Evolutionary conservation across 176 grass and related monocot genomes (phyloP).

Genomic region (Paspalum notatum): DNA sequence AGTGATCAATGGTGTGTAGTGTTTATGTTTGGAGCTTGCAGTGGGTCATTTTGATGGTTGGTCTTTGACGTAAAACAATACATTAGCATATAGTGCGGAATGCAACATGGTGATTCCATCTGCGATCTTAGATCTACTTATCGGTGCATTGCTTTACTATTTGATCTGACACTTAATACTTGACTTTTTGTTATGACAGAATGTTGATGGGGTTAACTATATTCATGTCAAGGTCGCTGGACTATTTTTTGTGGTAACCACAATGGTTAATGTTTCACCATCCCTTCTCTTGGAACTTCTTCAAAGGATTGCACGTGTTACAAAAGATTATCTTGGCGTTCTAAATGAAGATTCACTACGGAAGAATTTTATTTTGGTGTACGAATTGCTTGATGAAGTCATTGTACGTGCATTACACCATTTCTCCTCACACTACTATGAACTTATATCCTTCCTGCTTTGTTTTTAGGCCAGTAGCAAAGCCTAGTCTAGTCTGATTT

Average conservation of each 20-base stretch:
- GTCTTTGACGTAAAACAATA: neutral
- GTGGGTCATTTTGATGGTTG: neutral
- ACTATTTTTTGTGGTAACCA: conserved; percentile 96
- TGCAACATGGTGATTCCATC: neutral
- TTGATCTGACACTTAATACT: conserved; percentile 4
- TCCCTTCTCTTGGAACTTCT: conserved; percentile 97
- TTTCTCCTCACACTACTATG: conserved; percentile 1
- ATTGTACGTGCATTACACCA: conserved; percentile 69
- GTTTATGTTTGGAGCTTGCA: neutral
- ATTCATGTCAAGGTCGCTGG: conserved; percentile 95
- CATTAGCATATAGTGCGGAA: neutral
- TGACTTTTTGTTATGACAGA: conserved; percentile 57
- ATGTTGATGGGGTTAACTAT: conserved; percentile 98
- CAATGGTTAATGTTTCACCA: conserved; percentile 92
- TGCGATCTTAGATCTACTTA: conserved; percentile 7
- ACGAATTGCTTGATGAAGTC: conserved; percentile 97
- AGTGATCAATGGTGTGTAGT: neutral
- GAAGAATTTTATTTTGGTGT: conserved; percentile 97
- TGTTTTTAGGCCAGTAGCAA: conserved; percentile 9
- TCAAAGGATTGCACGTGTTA: conserved; percentile 98
- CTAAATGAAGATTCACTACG: conserved; percentile 93
- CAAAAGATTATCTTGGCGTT: conserved; percentile 91
- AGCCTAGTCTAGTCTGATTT: conserved; percentile 8
- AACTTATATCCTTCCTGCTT: neutral
- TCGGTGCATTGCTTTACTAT: conserved; percentile 20